phyloP scores from a whole-genome alignment of 2,329 filamentous ascomycete species.

The Seiridium cupressi region DNA sequence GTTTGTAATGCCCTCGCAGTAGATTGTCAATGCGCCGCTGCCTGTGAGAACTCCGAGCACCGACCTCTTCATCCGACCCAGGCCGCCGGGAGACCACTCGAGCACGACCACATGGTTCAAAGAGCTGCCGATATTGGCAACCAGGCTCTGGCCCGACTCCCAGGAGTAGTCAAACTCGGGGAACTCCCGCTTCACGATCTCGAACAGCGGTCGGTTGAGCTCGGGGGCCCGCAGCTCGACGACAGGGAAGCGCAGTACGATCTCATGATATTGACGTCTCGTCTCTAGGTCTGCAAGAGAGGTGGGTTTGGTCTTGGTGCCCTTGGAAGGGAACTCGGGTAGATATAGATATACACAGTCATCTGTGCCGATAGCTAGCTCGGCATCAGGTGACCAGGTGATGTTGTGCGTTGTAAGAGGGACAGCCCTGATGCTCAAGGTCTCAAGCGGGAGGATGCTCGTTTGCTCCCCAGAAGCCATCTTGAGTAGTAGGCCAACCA shows the following conservation, averaged over 20 bases:
- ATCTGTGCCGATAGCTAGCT: slow-evolving; percentile 55
- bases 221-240: slow-evolving; percentile 22
- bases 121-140: slow-evolving; percentile 47
- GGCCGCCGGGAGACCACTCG: slow-evolving; percentile 56
- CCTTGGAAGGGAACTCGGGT: slow-evolving; percentile 38
- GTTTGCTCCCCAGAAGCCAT: slow-evolving; percentile 14
- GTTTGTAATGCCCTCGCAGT: slow-evolving; percentile 45
- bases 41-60: slow-evolving; percentile 51
- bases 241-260: slow-evolving; percentile 26
- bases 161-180: slow-evolving; percentile 28
- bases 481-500: neutral
- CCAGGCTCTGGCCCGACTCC: slow-evolving; percentile 43
- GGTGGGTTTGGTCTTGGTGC: slow-evolving; percentile 12
- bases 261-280: slow-evolving; percentile 28
- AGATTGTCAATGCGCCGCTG: slow-evolving; percentile 46
- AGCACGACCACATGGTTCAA: slow-evolving; percentile 54
- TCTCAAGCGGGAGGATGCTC: slow-evolving; percentile 46
- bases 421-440: slow-evolving; percentile 40
- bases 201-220: slow-evolving; percentile 28
- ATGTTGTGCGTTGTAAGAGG: slow-evolving; percentile 42
- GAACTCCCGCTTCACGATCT: slow-evolving; percentile 20
- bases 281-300: slow-evolving; percentile 14
- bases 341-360: slow-evolving; percentile 53
- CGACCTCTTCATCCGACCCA: slow-evolving; percentile 53
- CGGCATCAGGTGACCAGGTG: slow-evolving; percentile 56